Base-by-base conservation (phyloP, 306 rosid genomes). In the Cicer chorassanicum region DNA sequence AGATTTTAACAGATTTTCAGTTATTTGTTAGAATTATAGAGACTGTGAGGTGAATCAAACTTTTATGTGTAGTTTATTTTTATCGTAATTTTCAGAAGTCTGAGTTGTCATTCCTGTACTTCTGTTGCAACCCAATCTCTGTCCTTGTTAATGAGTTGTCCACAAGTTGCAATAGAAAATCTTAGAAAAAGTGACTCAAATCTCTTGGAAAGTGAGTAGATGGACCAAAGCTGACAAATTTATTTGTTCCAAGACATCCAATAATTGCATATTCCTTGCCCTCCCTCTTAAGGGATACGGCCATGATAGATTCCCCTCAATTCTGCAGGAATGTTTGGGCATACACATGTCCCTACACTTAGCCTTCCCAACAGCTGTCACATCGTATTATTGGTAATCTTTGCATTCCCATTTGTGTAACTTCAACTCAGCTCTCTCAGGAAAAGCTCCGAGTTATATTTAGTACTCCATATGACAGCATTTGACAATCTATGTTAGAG, bases 21-120 rank as follows among this genome's bases (percentile, higher is more conserved):
- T 54, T 65, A 65, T 72, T 39, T 65, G 41, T 70, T 72, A 45
- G 65, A 67, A 62, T 78, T n/a, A 56, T 70, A 38, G 63, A 48
- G 68, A 36, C 61, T 75, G 39, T 65, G 46, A 21, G 34, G 36
- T 44, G 55, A 64, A 60, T 53, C 74, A 65, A 74, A 79, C 24
- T 43, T 48, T 61, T 67, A 38, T 19, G 59, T 46, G 3, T 44
- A 43, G 29, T 59, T 65, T 74, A 42, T 71, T 57, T 64, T 66
- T 18, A 50, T 43, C 38, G 16, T 64, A 48, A 16, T 36, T 42
- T 69, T 74, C 48, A 5, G 65, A 39, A 16, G 57, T 50, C 24
- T 29, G 65, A 70, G 65, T 67, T 80, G 24, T 65, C 56, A 65
- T n/a, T 2, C 44, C 21, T 73, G 55, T 80, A 67, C 40, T 38